Base-by-base conservation (phyloP, 176 grass and related monocot genomes). In the Cenchrus purpureus region DNA sequence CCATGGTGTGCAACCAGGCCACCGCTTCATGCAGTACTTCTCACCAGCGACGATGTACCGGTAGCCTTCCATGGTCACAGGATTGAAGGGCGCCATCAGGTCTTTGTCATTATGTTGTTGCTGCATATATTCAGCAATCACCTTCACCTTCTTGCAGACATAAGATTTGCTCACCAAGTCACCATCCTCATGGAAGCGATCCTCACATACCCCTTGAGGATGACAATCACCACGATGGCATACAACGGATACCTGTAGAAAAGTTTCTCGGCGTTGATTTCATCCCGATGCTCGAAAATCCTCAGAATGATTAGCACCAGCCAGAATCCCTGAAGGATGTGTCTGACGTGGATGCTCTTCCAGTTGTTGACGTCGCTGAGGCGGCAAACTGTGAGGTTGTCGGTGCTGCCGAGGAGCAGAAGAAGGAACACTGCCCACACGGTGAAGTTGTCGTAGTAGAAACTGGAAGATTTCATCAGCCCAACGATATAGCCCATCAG, bases 41-140 rank as follows among this genome's bases (percentile, higher is more conserved):
- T 52, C 78, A 2, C 77, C 46, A 1, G 8, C 25, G 5, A 80
- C 78, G 2, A 80, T 5, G 29, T 80, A 80, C 1, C 8, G 1
- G 48, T 80, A 80, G 25, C 78, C 78, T n/a, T 80, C 28, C 78
- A 80, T 80, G 78, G 46, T 80, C 0, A 40, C 8, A 2, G 78
- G 59, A 0, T 80, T 0, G 29, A 69, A 69, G 8, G 16, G 0
- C 34, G 1, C 16, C 16, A 12, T 0, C 15, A 0, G 25, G 25
- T n/a, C 22, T 25, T 25, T 12, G 16, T 44, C 43, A 3, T 8
- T 7, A 1, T 53, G 14, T 6, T 44, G 4, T 6, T 44, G 43
- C 25, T 51, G 0, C 77, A 79, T 79, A 61, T 79, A n/a, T 10
- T 79, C 77, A 0, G 8, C 46, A 9, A 79, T 53, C 8, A 49